Evolutionary conservation across 2,329 filamentous ascomycete species (phyloP), one percentile per base, ranked within the genome.

Genomic region (Fusarium sarcochroum): DNA sequence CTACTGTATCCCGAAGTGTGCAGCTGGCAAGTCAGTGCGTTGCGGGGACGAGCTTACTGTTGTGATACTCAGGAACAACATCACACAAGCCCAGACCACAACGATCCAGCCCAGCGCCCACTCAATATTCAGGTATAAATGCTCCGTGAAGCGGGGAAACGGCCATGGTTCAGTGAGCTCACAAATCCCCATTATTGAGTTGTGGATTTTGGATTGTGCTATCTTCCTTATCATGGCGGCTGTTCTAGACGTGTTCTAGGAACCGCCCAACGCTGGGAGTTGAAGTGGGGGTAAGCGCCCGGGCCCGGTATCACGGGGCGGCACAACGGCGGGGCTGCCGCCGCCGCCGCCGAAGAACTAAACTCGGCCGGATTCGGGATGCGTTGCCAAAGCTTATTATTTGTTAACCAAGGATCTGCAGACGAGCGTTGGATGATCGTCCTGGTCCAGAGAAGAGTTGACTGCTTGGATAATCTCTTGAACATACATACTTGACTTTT

Each of bases 311-410:
- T 52, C 35, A 45, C 35, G 49, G 46, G 38, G 55, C 47, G 56
- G 46, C 47, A 49, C 11, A 69, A 69, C 61, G 65, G 66, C 47
- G 46, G 66, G 66, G 65, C 42, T 54, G 37, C 46, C 51, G 38
- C 44, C 32, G 34, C 48, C 40, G 42, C 46, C 23, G 25, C 48
- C 48, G 38, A 14, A 42, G 40, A 42, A 23, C 34, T 17, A 23
- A 23, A 34, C 45, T 60, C 40, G 54, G 61, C 61, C 55, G 45
- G 38, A 32, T 37, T 35, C 37, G 47, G 51, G 35, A 25, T 30
- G 41, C 20, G 30, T 21, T 54, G 30, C 34, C n/a, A 38, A 38
- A 47, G 21, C 15, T 45, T 23, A 18, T 25, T 15, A 17, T 17
- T 15, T 44, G 20, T 35, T 30, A 25, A 40, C 25, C 30, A 47